Base-by-base conservation (phyloP, 2,329 filamentous ascomycete species). In the Sphaerulina vaccinii region DNA sequence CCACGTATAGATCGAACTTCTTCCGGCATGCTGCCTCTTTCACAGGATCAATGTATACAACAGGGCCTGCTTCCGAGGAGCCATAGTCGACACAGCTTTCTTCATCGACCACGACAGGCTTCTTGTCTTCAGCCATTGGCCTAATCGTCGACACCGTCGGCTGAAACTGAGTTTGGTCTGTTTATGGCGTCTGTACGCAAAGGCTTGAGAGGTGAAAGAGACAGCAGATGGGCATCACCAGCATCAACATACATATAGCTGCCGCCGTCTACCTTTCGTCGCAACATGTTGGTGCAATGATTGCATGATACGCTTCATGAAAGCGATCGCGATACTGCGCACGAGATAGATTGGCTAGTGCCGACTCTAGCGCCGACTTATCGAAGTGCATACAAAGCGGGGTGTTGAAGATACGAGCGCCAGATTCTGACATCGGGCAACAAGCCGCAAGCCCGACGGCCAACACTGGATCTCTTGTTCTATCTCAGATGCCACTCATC, bases 1-100 rank as follows among this genome's bases (percentile, higher is more conserved):
- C 15, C 7, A 57, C 29, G 18, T 44, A 57, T 22, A 36, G 53
- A 35, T 57, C 54, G 27, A 57, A 57, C 13, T 57, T 57, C 6
- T 38, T 44, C 8, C 49, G 29, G 4, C 38, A 35, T 13, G 22
- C 35, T 29, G 27, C 27, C 33, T 58, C 56, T 16, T 39, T 49
- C 3, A 43, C 50, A 2, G 39, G 19, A 27, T 56, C 53, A 5
- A 63, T 37, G 37, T 55, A 51, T 11, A 60, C 54, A 51, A 41
- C 36, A 13, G 37, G 11, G n/a, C 27, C 35, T 18, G 27, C 23
- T 32, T 54, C 54, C 4, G 19, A 35, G 13, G 41, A 19, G 18
- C 16, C 35, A 24, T 52, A 38, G 41, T 57, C 47, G 43, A 55
- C 24, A 27, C 23, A 19, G 22, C 16, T 45, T 13, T 41, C 64